Evolutionary conservation across 805 yeast genomes (phyloP).

Genomic region (Kodamaea nitidulidarum): DNA sequence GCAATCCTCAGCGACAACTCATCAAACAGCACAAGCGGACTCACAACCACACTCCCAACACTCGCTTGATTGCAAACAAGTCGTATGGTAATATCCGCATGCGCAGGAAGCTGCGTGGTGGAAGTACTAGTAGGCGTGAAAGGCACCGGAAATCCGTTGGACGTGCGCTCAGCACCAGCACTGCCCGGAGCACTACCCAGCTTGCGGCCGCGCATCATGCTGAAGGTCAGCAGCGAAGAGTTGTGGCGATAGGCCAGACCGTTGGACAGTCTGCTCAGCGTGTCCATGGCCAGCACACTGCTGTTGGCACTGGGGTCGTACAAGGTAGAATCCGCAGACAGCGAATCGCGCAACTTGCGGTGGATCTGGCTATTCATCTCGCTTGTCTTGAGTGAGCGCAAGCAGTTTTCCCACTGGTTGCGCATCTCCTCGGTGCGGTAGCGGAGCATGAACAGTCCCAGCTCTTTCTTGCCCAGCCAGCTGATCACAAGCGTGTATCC

Average conservation of each 20-base stretch:
- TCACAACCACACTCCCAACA: conserved; percentile 27
- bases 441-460: conserved; percentile 78
- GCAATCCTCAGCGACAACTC: conserved; percentile 67
- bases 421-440: conserved; percentile 81
- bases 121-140: conserved; percentile 5
- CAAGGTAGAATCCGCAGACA: conserved; percentile 22
- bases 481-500: conserved; percentile 62
- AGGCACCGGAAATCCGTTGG: conserved; percentile 8
- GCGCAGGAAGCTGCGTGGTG: conserved; percentile 2
- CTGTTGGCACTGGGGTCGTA: conserved; percentile 17
- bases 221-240: conserved; percentile 40
- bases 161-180: conserved; percentile 8
- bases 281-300: conserved; percentile 1
- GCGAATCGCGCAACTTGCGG: conserved; percentile 34
- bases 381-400: conserved; percentile 45
- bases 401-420: conserved; percentile 74
- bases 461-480: conserved; percentile 84
- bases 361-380: conserved; percentile 40
- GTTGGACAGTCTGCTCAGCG: conserved; percentile 21
- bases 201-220: conserved; percentile 37
- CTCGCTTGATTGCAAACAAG: conserved; percentile 32
- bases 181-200: conserved; percentile 13
- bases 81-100: conserved; percentile 18
- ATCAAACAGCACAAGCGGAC: conserved; percentile 29
- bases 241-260: conserved; percentile 35